A percentile compares a stretch with the other conserved stretches of the same genome.
Evolutionary conservation across 129 eudicot species (phyloP).

Genomic region (Ambrosia trifida): DNA sequence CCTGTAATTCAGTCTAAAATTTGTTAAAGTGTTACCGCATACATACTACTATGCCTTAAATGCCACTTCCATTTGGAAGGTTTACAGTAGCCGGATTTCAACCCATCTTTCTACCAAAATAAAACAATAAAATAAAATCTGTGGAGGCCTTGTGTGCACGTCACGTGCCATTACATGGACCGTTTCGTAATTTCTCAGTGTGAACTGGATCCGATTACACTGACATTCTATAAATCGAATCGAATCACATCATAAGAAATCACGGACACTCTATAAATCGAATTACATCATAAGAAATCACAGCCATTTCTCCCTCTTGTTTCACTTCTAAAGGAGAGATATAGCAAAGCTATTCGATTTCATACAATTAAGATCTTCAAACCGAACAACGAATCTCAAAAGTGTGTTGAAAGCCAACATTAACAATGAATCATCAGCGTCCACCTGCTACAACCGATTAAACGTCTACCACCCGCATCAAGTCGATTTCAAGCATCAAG

Average conservation of each 20-base stretch:
- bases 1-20: no score
- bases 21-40: background rate
- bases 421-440: background rate
- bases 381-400: background rate
- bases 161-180: conserved; percentile 5
- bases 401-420: background rate
- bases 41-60: background rate
- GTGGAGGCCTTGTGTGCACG: background rate
- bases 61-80: background rate
- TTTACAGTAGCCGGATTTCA: background rate
- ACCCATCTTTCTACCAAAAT: background rate
- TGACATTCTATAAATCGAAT: background rate
- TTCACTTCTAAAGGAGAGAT: no score
- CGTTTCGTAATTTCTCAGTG: background rate
- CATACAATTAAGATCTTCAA: background rate
- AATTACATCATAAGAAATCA: background rate
- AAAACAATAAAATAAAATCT: background rate
- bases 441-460: background rate
- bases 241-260: background rate
- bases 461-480: background rate
- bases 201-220: conserved; percentile 8
- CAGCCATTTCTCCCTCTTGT: background rate
- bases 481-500: conserved; percentile 10
- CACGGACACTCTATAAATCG: background rate
- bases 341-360: conserved; percentile 3